phyloP scores from a whole-genome alignment of 2,329 filamentous ascomycete genomes.

The Epichloe coenophiala region DNA sequence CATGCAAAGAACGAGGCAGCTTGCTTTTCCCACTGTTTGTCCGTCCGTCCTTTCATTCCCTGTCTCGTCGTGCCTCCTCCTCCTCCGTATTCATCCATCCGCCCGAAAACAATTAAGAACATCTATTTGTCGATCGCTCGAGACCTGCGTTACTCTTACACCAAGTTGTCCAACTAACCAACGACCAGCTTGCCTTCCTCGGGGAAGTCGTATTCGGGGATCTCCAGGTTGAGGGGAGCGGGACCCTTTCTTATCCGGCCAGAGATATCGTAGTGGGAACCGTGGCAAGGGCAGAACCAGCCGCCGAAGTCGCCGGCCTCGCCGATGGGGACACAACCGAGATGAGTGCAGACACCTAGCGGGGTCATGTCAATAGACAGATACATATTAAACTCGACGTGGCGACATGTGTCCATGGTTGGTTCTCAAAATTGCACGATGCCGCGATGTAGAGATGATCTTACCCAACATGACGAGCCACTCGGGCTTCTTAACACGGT shows the following conservation, averaged over 20 bases:
- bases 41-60: background rate
- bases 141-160: conserved; percentile 10
- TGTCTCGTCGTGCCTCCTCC: conserved; percentile 6
- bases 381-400: background rate
- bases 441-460: background rate
- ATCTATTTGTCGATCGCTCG: conserved; percentile 7
- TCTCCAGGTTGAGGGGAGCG: conserved; percentile 92
- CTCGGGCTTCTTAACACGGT: conserved; percentile 95
- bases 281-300: conserved; percentile 99
- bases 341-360: conserved; percentile 90
- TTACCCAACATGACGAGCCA: conserved; percentile 97
- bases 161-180: conserved; percentile 48
- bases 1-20: conserved; percentile 9
- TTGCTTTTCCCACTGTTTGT: background rate
- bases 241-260: conserved; percentile 96
- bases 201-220: conserved; percentile 84
- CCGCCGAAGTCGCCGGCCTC: conserved; percentile 96
- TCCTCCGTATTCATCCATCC: conserved; percentile 9
- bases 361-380: background rate
- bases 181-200: conserved; percentile 82
- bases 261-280: conserved; percentile 99
- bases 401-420: background rate
- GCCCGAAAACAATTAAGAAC: background rate
- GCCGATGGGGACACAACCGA: conserved; percentile 97
- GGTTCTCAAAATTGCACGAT: background rate